phyloP scores from a whole-genome alignment of 768 basidiomycete species.

The Cytidiella melzeri region DNA sequence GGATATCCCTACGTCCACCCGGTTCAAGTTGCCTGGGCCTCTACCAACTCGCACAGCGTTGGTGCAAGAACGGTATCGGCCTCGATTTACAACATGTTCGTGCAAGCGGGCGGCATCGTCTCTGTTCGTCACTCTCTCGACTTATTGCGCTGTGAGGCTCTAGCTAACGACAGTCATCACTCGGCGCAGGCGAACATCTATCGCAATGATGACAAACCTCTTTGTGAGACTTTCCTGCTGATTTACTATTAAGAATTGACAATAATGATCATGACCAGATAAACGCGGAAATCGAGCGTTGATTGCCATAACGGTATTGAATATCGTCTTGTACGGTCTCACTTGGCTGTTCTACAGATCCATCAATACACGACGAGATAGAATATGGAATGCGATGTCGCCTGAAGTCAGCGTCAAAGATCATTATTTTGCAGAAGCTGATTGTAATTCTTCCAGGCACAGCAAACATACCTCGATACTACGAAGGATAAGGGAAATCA shows the following conservation, averaged over 20 bases:
- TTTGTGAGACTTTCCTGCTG: conserved; percentile 16
- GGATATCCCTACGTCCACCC: conserved; percentile 42
- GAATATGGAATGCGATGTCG: conserved; percentile 46
- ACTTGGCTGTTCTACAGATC: conserved; percentile 51
- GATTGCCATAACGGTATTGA: conserved; percentile 48
- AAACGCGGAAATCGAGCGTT: conserved; percentile 53
- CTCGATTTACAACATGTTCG: conserved; percentile 55
- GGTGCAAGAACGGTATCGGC: conserved; percentile 41
- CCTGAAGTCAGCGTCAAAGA: no score
- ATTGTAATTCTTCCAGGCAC: conserved; percentile 34
- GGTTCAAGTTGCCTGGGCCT: conserved; percentile 45
- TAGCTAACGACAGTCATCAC: conserved; percentile 2
- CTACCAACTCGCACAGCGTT: conserved; percentile 56
- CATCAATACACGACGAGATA: conserved; percentile 42
- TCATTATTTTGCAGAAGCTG: no score
- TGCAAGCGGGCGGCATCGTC: conserved; percentile 49
- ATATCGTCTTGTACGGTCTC: conserved; percentile 44
- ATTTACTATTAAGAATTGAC: background rate
- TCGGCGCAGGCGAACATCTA: conserved; percentile 46
- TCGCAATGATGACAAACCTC: conserved; percentile 39
- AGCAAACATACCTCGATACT: conserved; percentile 49
- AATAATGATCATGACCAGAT: conserved; percentile 31
- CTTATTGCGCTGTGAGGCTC: background rate
- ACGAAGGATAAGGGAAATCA: conserved; percentile 59
- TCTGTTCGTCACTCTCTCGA: conserved; percentile 28